These are phyloP conservation scores for Leccinum variicolor DNA, from an alignment of 768 basidiomycete genomes.

Conservation along the genomic window DNA sequence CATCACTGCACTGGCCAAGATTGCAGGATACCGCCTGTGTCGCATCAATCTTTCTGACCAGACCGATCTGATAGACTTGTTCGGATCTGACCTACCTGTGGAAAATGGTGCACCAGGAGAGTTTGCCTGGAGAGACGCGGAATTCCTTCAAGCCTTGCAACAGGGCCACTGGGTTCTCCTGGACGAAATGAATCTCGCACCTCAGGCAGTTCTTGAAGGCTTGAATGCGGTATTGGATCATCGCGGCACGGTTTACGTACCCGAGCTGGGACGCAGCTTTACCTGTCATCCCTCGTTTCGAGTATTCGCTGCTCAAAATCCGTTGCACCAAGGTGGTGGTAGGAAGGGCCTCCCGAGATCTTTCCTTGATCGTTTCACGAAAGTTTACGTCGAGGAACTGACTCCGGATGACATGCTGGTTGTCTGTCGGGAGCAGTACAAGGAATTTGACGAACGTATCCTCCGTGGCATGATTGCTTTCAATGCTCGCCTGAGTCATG, in stretches of 20 bases:
- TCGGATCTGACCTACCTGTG: slow-evolving; percentile 93
- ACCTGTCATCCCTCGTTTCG: slow-evolving; percentile 88
- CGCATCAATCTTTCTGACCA: slow-evolving; percentile 98
- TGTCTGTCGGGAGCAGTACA: slow-evolving; percentile 75
- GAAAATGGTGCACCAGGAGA: slow-evolving; percentile 89
- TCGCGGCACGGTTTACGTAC: slow-evolving; percentile 91
- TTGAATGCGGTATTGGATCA: slow-evolving; percentile 96
- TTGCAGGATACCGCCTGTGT: slow-evolving; percentile 74
- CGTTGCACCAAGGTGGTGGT: slow-evolving; percentile 92
- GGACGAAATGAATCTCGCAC: slow-evolving; percentile 99
- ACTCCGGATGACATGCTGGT: slow-evolving; percentile 70
- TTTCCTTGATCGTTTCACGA: slow-evolving; percentile 97
- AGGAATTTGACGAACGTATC: slow-evolving; percentile 47
- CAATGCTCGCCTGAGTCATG: slow-evolving; percentile 67
- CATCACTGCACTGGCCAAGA: slow-evolving; percentile 78
- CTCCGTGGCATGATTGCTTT: slow-evolving; percentile 79
- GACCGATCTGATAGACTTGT: slow-evolving; percentile 93
- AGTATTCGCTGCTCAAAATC: slow-evolving; percentile 97
- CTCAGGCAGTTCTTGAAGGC: slow-evolving; percentile 94
- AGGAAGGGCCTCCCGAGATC: slow-evolving; percentile 97
- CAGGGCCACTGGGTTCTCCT: slow-evolving; percentile 97
- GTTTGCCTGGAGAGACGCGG: slow-evolving; percentile 97
- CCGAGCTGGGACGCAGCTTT: slow-evolving; percentile 90
- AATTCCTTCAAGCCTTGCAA: slow-evolving; percentile 90
- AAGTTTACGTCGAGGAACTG: slow-evolving; percentile 90